These are phyloP conservation scores for Penicillium macrosclerotiorum DNA, from an alignment of 495 filamentous ascomycete genomes.

Conservation along the genomic window DNA sequence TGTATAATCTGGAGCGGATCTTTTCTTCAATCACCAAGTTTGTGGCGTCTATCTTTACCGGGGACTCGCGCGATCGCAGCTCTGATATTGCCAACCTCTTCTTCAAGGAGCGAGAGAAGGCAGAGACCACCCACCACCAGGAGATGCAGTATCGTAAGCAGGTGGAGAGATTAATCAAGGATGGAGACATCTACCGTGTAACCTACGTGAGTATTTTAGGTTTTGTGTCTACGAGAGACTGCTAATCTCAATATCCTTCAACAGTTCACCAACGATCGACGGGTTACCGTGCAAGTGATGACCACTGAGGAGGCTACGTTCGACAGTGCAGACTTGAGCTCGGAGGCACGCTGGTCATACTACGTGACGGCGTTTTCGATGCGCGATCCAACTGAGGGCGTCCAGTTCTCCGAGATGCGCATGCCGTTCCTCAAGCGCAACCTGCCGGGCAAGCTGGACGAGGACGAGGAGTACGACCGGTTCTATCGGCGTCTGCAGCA, in stretches of 20 bases:
- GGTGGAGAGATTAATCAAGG: conserved; percentile 81
- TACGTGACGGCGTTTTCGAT: conserved; percentile 90
- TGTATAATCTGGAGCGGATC: conserved; percentile 87
- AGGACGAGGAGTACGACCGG: conserved; percentile 48
- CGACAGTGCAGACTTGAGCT: conserved; percentile 56
- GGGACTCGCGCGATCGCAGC: conserved; percentile 87
- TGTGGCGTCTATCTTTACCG: conserved; percentile 68
- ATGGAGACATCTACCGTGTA: conserved; percentile 85
- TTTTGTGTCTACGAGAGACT: neutral
- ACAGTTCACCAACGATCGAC: conserved; percentile 56
- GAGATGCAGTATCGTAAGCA: conserved; percentile 86
- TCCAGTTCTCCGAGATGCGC: conserved; percentile 60
- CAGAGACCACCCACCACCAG: conserved; percentile 76
- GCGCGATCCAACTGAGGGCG: conserved; percentile 84
- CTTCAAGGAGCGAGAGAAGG: conserved; percentile 73
- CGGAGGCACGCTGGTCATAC: conserved; percentile 75
- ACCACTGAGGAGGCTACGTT: conserved; percentile 81
- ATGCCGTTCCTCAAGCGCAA: conserved; percentile 73
- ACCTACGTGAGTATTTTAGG: conserved; percentile 64
- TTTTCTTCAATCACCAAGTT: conserved; percentile 73
- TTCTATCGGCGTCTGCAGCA: conserved; percentile 56
- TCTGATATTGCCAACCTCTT: conserved; percentile 80
- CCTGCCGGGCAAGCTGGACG: conserved; percentile 55
- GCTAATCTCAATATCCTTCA: conserved; percentile 17
- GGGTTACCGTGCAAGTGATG: conserved; percentile 66